Percentiles rank a stretch among this genome's conserved stretches.
Evolutionary conservation across 805 yeast genomes (phyloP).

Genomic region (Kuraishia molischiana): DNA sequence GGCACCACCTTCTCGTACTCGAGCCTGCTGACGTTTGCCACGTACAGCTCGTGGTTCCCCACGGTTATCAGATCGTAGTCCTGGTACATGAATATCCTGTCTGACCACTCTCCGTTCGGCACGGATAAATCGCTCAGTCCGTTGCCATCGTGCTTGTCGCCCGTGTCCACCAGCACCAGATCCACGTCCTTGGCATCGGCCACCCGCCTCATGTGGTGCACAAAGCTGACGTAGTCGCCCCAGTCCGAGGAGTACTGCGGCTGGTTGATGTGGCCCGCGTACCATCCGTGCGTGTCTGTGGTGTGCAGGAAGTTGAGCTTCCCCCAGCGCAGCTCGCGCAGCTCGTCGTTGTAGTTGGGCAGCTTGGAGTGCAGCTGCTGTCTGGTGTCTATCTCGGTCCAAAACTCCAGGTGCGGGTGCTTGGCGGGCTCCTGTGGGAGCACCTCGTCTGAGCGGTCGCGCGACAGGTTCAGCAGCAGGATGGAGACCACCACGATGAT

Average conservation of each 20-base stretch:
- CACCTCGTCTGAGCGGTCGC: too few species aligned
- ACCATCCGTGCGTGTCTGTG: constrained; percentile 98
- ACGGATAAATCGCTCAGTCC: constrained; percentile 74
- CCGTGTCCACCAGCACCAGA: constrained; percentile 71
- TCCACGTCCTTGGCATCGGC: constrained; percentile 47
- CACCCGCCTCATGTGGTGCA: constrained; percentile 32
- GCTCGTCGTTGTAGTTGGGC: constrained; percentile 24
- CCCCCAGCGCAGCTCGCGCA: constrained; percentile 57
- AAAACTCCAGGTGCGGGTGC: not conserved
- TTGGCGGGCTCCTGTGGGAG: not conserved
- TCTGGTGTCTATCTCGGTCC: constrained; percentile 4
- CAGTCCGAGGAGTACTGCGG: constrained; percentile 73
- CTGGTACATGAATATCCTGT: constrained; percentile 49
- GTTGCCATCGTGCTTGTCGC: constrained; percentile 93
- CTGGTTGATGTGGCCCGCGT: constrained; percentile 81
- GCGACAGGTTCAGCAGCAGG: too few species aligned
- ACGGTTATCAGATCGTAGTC: constrained; percentile 74
- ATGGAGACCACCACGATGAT: too few species aligned
- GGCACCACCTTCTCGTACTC: constrained; percentile 57
- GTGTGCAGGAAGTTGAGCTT: constrained; percentile 83
- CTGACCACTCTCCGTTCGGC: constrained; percentile 61
- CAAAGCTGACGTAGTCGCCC: constrained; percentile 83
- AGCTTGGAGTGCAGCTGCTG: constrained; percentile 22
- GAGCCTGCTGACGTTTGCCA: constrained; percentile 47
- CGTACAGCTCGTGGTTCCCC: constrained; percentile 89